These are phyloP conservation scores for Kernera saxatilis DNA, from an alignment of 345 rosid genomes.

Conservation along the genomic window DNA sequence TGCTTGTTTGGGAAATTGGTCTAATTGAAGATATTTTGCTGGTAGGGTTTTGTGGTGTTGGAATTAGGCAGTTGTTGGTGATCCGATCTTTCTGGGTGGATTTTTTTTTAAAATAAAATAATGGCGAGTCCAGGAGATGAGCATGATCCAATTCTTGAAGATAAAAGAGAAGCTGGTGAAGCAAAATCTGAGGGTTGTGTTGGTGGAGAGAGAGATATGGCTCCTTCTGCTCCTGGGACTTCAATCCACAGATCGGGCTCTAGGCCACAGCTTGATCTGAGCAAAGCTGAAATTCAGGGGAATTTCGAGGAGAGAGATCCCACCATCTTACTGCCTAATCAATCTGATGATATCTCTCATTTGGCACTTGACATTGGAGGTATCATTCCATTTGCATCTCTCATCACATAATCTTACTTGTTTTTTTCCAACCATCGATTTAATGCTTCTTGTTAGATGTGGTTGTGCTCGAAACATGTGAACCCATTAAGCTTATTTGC, in stretches of 20 bases:
- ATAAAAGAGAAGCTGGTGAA: slow-evolving; percentile 25
- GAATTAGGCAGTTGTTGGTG: slow-evolving; percentile 28
- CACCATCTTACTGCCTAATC: slow-evolving; percentile 92
- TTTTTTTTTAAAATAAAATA: not conserved
- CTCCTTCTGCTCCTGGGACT: slow-evolving; percentile 39
- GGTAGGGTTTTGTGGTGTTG: slow-evolving; percentile 18
- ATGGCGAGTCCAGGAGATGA: slow-evolving; percentile 29
- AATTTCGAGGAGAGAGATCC: slow-evolving; percentile 90
- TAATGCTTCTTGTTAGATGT: not conserved
- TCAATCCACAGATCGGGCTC: slow-evolving; percentile 91
- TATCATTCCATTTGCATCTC: not conserved
- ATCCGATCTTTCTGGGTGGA: slow-evolving; percentile 26
- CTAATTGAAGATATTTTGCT: not conserved
- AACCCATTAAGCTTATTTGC: slow-evolving; percentile 22
- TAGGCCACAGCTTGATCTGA: slow-evolving; percentile 91
- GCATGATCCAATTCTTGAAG: slow-evolving; percentile 41
- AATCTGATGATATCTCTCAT: slow-evolving; percentile 95
- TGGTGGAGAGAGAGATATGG: slow-evolving; percentile 62
- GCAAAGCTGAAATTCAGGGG: slow-evolving; percentile 97
- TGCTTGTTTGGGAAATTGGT: not conserved
- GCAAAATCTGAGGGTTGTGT: slow-evolving; percentile 19
- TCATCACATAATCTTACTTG: not conserved
- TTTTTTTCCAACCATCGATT: no score
- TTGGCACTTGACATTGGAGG: slow-evolving; percentile 98
- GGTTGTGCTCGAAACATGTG: not conserved